These are phyloP conservation scores for Pythium phragmitis DNA, from an alignment of 352 stramenopile species.

Conservation along the genomic window DNA sequence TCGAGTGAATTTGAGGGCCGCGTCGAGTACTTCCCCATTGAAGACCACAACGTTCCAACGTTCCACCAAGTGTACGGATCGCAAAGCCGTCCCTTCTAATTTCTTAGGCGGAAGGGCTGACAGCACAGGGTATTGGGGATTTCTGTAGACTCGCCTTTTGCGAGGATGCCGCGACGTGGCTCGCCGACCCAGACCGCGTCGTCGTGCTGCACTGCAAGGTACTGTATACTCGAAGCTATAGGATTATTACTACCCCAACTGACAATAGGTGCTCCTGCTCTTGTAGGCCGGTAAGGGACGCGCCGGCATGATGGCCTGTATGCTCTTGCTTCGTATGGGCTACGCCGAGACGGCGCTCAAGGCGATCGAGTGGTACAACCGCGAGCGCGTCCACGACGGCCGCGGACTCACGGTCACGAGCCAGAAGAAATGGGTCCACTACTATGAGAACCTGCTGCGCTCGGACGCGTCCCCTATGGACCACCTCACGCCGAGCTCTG, in stretches of 20 bases:
- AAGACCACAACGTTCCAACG: conserved; percentile 74
- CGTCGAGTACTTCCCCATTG: conserved; percentile 56
- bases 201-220: conserved; percentile 75
- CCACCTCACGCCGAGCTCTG: conserved; percentile 4
- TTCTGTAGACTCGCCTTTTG: conserved; percentile 59
- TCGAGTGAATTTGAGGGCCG: conserved; percentile 45
- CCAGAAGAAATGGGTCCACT: conserved; percentile 72
- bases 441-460: conserved; percentile 41
- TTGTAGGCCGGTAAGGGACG: conserved; percentile 56
- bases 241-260: neutral
- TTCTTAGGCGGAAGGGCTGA: neutral
- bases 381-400: conserved; percentile 51
- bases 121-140: neutral
- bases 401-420: conserved; percentile 64
- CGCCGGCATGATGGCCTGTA: conserved; percentile 79
- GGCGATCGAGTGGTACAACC: conserved; percentile 71
- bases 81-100: neutral
- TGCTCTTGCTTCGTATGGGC: conserved; percentile 67
- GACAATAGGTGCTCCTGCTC: neutral
- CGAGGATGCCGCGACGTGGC: conserved; percentile 64
- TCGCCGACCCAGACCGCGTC: conserved; percentile 43
- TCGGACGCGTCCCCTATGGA: conserved; percentile 1
- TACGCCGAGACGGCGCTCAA: conserved; percentile 40
- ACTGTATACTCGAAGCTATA: too few species aligned
- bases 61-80: conserved; percentile 58